Evolutionary conservation across 2,329 filamentous ascomycete species (phyloP).

Genomic region (Trichoderma koningiopsis): DNA sequence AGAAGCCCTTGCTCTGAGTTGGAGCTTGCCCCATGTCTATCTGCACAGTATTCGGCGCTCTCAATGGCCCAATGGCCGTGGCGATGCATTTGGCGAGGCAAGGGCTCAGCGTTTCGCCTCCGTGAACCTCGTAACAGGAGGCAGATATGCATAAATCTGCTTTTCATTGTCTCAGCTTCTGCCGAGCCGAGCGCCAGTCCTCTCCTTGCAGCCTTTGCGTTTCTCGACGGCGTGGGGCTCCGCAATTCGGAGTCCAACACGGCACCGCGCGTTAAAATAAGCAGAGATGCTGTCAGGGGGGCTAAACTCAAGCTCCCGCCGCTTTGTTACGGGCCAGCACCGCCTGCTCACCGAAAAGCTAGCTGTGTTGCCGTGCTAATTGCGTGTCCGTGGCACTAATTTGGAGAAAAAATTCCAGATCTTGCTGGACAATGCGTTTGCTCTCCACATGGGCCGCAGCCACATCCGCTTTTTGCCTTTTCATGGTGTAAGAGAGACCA

Average conservation of each 20-base stretch:
- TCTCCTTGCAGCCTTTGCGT: neutral
- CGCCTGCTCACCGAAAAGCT: neutral
- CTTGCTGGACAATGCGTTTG: neutral
- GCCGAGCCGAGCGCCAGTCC: neutral
- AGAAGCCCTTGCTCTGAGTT: neutral
- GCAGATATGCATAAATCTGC: neutral
- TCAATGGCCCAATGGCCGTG: neutral
- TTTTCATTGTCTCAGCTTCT: neutral
- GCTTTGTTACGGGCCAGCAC: neutral
- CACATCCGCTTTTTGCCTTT: neutral
- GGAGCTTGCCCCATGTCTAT: neutral
- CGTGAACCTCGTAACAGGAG: neutral
- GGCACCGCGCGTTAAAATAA: slow-evolving; percentile 15
- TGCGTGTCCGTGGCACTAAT: neutral
- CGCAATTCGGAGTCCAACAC: neutral
- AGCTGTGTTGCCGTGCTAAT: neutral
- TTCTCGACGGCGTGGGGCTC: neutral
- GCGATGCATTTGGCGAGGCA: neutral
- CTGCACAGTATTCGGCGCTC: neutral
- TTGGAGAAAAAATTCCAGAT: slow-evolving; percentile 4
- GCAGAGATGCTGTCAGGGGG: slow-evolving; percentile 12
- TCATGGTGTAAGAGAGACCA: neutral
- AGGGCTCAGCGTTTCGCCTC: slow-evolving; percentile 16
- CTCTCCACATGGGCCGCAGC: neutral
- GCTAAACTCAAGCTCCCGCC: slow-evolving; percentile 11